Percentiles rank a stretch among this genome's conserved stretches.
Conservation (phyloP, 129 eudicot species). For the Chrysanthemum seticuspe region DNA sequence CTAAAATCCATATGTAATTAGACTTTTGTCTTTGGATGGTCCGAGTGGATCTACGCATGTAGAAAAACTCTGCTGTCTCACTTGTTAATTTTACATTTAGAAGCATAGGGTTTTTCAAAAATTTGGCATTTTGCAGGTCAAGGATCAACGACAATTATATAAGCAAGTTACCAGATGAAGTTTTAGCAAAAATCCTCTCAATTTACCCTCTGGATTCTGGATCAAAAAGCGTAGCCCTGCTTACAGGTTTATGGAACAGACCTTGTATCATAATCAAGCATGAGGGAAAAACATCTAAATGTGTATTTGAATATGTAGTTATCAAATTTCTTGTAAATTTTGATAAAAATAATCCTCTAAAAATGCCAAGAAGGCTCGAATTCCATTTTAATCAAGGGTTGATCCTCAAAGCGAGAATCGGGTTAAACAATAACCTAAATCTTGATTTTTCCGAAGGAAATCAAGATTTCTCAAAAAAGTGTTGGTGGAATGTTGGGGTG, state of each 20-base stretch:
- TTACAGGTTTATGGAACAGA: conserved; percentile 15
- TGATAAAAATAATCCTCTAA: conserved; percentile 20
- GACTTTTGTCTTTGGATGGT: too few relatives aligned
- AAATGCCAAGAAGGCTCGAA: conserved; percentile 17
- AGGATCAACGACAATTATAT: neutral
- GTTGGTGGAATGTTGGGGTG: conserved; percentile 19
- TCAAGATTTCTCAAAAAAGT: conserved; percentile 4
- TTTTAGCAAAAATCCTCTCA: conserved; percentile 24
- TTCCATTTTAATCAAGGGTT: conserved; percentile 12
- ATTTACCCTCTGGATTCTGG: conserved; percentile 33
- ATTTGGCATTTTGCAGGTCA: too few relatives aligned
- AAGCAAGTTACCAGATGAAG: conserved; percentile 31
- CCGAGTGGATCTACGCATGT: too few relatives aligned
- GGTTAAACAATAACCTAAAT: conserved; percentile 10
- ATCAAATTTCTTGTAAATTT: neutral
- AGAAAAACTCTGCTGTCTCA: neutral
- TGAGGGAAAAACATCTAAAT: neutral
- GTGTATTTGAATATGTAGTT: neutral
- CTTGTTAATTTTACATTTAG: neutral
- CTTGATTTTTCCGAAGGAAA: conserved; percentile 21
- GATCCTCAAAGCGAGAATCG: conserved; percentile 10
- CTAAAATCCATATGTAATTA: too few relatives aligned
- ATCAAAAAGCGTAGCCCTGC: conserved; percentile 27
- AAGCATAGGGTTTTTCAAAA: neutral
- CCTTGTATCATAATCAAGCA: conserved; percentile 2